Conservation (phyloP, 805 yeast genomes). For the Candida wancherniae region DNA sequence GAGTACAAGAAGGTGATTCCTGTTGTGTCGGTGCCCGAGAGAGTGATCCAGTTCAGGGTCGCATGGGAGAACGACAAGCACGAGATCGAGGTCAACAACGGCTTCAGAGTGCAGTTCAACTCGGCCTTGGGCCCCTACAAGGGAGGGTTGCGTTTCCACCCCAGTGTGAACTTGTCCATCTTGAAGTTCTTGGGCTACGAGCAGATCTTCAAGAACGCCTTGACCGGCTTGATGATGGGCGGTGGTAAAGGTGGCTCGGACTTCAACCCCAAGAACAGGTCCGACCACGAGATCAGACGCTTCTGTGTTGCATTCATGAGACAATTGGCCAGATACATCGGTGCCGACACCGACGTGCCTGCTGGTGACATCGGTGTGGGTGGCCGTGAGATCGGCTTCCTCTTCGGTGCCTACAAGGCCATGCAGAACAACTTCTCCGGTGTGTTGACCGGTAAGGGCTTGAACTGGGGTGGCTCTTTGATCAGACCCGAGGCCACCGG, state of each 20-base stretch:
- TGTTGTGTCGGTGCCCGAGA: constrained; percentile 91
- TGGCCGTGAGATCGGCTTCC: constrained; percentile 91
- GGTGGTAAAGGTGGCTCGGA: constrained; percentile 99
- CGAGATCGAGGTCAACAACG: constrained; percentile 87
- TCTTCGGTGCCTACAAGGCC: constrained; percentile 95
- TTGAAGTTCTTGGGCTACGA: constrained; percentile 96
- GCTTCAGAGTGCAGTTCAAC: constrained; percentile 98
- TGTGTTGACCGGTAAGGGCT: constrained; percentile 96
- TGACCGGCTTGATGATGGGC: constrained; percentile 96
- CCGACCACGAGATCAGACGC: constrained; percentile 92
- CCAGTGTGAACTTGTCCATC: constrained; percentile 90
- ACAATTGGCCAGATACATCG: constrained; percentile 93
- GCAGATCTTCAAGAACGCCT: constrained; percentile 97
- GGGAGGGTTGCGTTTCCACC: constrained; percentile 98
- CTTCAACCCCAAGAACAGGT: constrained; percentile 94
- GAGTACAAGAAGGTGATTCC: constrained; percentile 84
- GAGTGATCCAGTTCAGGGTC: constrained; percentile 95
- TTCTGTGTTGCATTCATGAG: constrained; percentile 95
- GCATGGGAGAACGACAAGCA: constrained; percentile 97
- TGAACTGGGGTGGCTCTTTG: constrained; percentile 98
- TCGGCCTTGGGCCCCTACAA: constrained; percentile 98
- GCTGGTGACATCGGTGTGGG: constrained; percentile 99
- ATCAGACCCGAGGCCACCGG: constrained; percentile 99
- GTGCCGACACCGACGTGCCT: constrained; percentile 96
- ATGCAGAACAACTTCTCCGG: constrained; percentile 93